These are phyloP conservation scores for Hypocrella siamensis DNA, from an alignment of 2,329 filamentous ascomycete genomes.

Conservation along the genomic window DNA sequence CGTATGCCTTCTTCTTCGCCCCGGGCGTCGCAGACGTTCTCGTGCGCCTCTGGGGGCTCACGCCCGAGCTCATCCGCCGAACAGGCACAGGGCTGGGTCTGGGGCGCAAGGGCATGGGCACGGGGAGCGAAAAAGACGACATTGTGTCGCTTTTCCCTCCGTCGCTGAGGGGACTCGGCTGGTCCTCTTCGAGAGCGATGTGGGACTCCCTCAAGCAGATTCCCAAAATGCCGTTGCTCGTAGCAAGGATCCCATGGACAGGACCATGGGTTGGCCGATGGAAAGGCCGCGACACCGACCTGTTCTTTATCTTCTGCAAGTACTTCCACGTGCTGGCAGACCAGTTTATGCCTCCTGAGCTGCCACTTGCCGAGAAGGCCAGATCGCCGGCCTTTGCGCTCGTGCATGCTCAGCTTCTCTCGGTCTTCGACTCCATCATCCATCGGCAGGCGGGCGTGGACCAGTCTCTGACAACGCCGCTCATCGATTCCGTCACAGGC, in stretches of 20 bases:
- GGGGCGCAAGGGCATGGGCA: slow-evolving; percentile 36
- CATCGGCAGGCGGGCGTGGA: slow-evolving; percentile 52
- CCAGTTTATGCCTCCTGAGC: slow-evolving; percentile 47
- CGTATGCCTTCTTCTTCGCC: slow-evolving; percentile 87
- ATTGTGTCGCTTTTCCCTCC: slow-evolving; percentile 57
- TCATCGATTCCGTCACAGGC: slow-evolving; percentile 29
- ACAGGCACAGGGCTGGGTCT: slow-evolving; percentile 55
- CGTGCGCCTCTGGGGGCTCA: slow-evolving; percentile 64
- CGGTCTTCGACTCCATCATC: slow-evolving; percentile 67
- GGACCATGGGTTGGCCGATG: slow-evolving; percentile 75
- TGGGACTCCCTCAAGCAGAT: slow-evolving; percentile 47
- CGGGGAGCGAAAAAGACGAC: slow-evolving; percentile 44
- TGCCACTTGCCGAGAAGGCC: slow-evolving; percentile 38
- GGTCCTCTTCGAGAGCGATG: slow-evolving; percentile 34
- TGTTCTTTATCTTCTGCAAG: slow-evolving; percentile 86
- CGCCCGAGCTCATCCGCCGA: slow-evolving; percentile 52
- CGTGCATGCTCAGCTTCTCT: slow-evolving; percentile 68
- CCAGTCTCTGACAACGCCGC: slow-evolving; percentile 22
- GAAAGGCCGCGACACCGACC: slow-evolving; percentile 74
- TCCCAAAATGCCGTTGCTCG: slow-evolving; percentile 48
- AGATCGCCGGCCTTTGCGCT: slow-evolving; percentile 64
- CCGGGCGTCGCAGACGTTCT: slow-evolving; percentile 74
- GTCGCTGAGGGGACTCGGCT: slow-evolving; percentile 39
- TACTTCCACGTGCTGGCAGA: slow-evolving; percentile 68
- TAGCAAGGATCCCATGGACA: slow-evolving; percentile 66